phyloP scores from a whole-genome alignment of 2,329 filamentous ascomycete species.

The Fusarium sp. region DNA sequence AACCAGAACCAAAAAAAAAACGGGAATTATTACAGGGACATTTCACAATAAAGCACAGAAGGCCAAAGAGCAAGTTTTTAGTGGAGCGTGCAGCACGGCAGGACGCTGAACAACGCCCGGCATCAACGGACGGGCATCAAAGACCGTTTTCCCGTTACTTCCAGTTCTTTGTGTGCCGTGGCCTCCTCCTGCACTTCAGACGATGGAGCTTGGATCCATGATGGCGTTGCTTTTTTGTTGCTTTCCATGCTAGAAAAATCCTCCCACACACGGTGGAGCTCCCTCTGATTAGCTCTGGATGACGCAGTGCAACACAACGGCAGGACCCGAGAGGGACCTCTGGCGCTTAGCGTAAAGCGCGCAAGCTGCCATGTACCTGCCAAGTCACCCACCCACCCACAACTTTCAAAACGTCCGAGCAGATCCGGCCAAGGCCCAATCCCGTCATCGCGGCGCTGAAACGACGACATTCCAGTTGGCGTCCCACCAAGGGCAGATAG shows the following conservation, averaged over 20 bases:
- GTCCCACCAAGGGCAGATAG: neutral
- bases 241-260: conserved; percentile 1
- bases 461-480: conserved; percentile 34
- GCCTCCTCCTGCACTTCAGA: neutral
- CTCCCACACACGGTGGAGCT: conserved; percentile 33
- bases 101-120: conserved; percentile 21
- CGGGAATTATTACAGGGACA: conserved; percentile 9
- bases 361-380: conserved; percentile 29
- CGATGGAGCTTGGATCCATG: conserved; percentile 37
- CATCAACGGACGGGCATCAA: conserved; percentile 12
- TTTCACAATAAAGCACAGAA: conserved; percentile 1
- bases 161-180: conserved; percentile 3
- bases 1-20: conserved; percentile 12
- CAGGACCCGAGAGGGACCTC: conserved; percentile 30
- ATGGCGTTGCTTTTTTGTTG: conserved; percentile 13
- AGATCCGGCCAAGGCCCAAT: conserved; percentile 32
- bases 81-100: conserved; percentile 17
- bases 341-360: neutral
- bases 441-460: conserved; percentile 34
- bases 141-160: conserved; percentile 1
- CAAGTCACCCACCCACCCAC: conserved; percentile 22
- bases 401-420: conserved; percentile 23
- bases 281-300: conserved; percentile 29
- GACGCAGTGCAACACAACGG: conserved; percentile 33
- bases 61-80: neutral